Evolutionary conservation across 805 yeast genomes (phyloP).

Genomic region (Wickerhamomyces alni): DNA sequence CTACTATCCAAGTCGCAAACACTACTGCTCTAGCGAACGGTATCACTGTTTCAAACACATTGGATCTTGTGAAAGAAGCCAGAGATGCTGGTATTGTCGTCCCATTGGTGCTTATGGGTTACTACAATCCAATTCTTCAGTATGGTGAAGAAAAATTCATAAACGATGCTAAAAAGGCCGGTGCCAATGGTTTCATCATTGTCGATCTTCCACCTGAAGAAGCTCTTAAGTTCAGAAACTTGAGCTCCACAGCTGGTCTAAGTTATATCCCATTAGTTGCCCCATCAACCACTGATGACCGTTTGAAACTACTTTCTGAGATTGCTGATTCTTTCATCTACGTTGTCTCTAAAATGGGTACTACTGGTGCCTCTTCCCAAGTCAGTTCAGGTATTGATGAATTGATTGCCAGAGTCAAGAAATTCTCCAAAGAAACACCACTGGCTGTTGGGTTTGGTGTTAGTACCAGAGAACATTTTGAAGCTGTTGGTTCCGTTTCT

Average conservation of each 20-base stretch:
- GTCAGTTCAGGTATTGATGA: conserved; percentile 59
- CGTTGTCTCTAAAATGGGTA: conserved; percentile 97
- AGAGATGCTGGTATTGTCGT: conserved; percentile 78
- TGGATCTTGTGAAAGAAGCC: conserved; percentile 70
- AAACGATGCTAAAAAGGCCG: conserved; percentile 73
- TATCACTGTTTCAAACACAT: conserved; percentile 59
- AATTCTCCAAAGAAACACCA: conserved; percentile 69
- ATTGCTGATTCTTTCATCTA: conserved; percentile 95
- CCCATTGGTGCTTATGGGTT: conserved; percentile 94
- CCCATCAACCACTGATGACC: conserved; percentile 90
- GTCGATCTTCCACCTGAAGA: conserved; percentile 99
- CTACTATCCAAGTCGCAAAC: conserved; percentile 90
- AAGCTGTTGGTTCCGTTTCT: conserved; percentile 69
- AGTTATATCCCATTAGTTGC: conserved; percentile 93
- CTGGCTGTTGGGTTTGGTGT: conserved; percentile 98
- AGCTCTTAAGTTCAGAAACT: conserved; percentile 78
- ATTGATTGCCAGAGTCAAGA: conserved; percentile 70
- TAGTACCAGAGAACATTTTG: conserved; percentile 85
- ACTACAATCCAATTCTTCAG: conserved; percentile 87
- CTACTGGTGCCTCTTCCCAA: conserved; percentile 80
- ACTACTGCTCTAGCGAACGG: conserved; percentile 79
- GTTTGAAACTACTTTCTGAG: conserved; percentile 68
- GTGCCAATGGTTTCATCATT: conserved; percentile 91
- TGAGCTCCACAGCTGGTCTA: conserved; percentile 61
- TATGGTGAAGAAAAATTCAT: conserved; percentile 87